These are phyloP conservation scores for Pseudevernia furfuracea DNA, from an alignment of 495 filamentous ascomycete genomes.

Conservation along the genomic window DNA sequence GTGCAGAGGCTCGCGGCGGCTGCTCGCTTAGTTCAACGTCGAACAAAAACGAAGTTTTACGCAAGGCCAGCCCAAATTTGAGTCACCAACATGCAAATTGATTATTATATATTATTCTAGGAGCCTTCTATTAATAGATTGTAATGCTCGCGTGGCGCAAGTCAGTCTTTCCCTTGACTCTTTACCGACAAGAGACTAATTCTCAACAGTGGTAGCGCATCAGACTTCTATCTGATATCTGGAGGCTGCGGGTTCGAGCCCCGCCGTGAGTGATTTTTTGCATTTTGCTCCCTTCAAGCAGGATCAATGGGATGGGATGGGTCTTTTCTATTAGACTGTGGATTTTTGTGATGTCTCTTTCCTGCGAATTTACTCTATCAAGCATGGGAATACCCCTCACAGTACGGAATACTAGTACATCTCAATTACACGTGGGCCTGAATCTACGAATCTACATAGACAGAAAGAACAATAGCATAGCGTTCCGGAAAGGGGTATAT, in stretches of 20 bases:
- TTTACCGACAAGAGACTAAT: not conserved
- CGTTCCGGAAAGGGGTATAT: too few relatives aligned
- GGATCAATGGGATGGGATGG: not conserved
- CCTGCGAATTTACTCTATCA: too few relatives aligned
- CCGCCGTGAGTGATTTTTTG: constrained; percentile 32
- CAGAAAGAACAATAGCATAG: too few relatives aligned
- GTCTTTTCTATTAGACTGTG: too few relatives aligned
- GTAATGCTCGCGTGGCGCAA: constrained; percentile 6
- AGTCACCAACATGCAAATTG: too few relatives aligned
- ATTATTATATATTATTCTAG: not conserved
- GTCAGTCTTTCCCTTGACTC: not conserved
- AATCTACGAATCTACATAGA: too few relatives aligned
- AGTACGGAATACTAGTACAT: too few relatives aligned
- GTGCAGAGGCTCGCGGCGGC: not conserved
- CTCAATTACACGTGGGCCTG: too few relatives aligned
- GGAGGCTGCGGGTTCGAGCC: constrained; percentile 40
- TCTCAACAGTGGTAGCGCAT: constrained; percentile 31
- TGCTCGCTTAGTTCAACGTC: not conserved
- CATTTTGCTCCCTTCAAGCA: not conserved
- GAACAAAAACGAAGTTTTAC: too few relatives aligned
- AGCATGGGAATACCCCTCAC: too few relatives aligned
- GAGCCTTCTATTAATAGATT: not conserved
- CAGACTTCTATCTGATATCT: constrained; percentile 38
- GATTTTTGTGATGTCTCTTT: too few relatives aligned
- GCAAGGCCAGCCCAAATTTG: too few relatives aligned